These are phyloP conservation scores for Lasiosphaeria hispida DNA, from an alignment of 495 filamentous ascomycete genomes.

Conservation along the genomic window DNA sequence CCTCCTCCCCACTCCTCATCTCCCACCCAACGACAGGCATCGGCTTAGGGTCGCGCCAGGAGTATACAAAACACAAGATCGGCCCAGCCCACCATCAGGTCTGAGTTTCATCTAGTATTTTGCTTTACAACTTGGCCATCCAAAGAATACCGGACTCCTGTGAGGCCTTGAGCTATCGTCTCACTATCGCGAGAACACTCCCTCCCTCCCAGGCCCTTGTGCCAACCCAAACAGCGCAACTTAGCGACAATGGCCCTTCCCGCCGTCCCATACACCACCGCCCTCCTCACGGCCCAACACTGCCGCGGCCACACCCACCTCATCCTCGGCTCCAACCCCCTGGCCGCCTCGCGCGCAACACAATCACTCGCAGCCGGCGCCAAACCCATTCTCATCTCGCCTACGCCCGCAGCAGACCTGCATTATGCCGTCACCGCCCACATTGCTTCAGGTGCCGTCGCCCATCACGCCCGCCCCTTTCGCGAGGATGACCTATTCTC, in stretches of 20 bases:
- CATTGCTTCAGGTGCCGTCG: slow-evolving; percentile 67
- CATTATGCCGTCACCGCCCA: slow-evolving; percentile 73
- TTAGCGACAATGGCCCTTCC: slow-evolving; percentile 8
- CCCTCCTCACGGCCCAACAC: slow-evolving; percentile 76
- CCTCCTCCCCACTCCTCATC: no score
- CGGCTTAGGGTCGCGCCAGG: no score
- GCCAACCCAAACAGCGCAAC: slow-evolving; percentile 12
- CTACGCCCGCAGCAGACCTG: slow-evolving; percentile 53
- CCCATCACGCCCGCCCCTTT: slow-evolving; percentile 71
- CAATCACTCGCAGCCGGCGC: slow-evolving; percentile 86
- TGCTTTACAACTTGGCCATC: no score
- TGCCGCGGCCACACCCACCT: slow-evolving; percentile 76
- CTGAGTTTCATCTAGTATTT: no score
- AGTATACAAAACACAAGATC: no score
- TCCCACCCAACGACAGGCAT: no score
- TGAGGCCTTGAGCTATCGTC: no score
- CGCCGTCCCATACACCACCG: slow-evolving; percentile 27
- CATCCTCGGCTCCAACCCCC: slow-evolving; percentile 79
- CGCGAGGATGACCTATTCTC: slow-evolving; percentile 69
- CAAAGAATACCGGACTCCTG: no score
- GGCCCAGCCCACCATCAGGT: no score
- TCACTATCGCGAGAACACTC: not conserved
- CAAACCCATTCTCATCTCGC: slow-evolving; percentile 77
- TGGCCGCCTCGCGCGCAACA: slow-evolving; percentile 77
- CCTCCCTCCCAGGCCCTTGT: not conserved